Evolutionary conservation across 208 protist genomes (phyloP).

Genomic region (Kentomonas sorsogonicus): DNA sequence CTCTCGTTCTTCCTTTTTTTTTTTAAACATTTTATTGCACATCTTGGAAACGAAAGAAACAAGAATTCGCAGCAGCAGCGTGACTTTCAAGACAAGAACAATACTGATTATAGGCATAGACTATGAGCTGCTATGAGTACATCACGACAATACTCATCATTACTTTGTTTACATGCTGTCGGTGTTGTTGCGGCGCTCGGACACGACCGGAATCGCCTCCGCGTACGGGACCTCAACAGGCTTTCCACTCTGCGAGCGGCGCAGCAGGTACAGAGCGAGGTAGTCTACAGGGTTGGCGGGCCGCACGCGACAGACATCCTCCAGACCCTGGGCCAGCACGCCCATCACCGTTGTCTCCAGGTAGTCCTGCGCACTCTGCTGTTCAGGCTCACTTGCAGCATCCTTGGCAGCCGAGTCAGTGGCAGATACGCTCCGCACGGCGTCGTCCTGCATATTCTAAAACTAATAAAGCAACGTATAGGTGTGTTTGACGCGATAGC

Average conservation of each 20-base stretch:
- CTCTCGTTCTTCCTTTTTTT: no score
- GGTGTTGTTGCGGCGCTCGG: no score
- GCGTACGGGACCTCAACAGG: constrained; percentile 63
- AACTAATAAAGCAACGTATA: not conserved
- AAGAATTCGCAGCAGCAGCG: no score
- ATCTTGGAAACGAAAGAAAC: no score
- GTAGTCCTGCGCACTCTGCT: constrained; percentile 45
- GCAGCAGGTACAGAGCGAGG: constrained; percentile 84
- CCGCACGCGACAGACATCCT: constrained; percentile 81
- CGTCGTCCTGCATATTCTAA: not conserved
- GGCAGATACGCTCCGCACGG: not conserved
- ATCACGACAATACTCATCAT: no score
- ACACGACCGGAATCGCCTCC: constrained; percentile 34
- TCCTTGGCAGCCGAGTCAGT: not conserved
- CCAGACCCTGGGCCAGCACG: constrained; percentile 77
- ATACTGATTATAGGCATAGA: no score
- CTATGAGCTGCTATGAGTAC: no score
- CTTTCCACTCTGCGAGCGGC: constrained; percentile 58
- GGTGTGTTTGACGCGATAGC: no score
- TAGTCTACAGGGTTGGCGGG: constrained; percentile 91
- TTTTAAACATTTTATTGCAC: no score
- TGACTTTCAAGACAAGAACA: no score
- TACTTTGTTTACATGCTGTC: no score
- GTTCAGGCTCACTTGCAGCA: not conserved
- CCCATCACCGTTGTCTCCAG: constrained; percentile 85